phyloP scores from a whole-genome alignment of 1,284 basidiomycete species.

The Malassezia caprae region DNA sequence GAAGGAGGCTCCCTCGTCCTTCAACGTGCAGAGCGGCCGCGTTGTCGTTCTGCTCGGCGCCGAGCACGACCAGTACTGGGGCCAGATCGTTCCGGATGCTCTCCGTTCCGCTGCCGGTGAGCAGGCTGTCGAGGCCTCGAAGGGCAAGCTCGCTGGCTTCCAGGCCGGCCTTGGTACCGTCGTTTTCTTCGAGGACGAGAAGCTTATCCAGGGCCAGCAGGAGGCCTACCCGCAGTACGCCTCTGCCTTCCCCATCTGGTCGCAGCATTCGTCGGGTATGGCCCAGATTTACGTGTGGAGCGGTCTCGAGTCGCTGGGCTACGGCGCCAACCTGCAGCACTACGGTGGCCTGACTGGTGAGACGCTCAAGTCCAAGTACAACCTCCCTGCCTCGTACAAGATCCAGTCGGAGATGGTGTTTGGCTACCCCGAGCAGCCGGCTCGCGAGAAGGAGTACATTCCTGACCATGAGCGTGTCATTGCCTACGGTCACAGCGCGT shows the following conservation, averaged over 20 bases:
- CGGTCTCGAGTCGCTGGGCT: constrained; percentile 50
- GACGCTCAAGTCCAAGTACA: constrained; percentile 41
- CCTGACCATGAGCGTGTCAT: constrained; percentile 49
- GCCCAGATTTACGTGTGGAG: constrained; percentile 52
- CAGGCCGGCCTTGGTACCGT: constrained; percentile 51
- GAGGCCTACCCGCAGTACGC: constrained; percentile 49
- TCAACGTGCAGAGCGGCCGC: constrained; percentile 52
- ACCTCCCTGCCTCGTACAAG: constrained; percentile 49
- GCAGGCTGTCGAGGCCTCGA: constrained; percentile 18
- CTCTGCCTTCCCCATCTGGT: constrained; percentile 46
- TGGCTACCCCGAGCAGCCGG: constrained; percentile 46
- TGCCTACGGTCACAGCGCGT: constrained; percentile 15
- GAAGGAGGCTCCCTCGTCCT: constrained; percentile 50
- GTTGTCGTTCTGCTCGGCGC: constrained; percentile 50
- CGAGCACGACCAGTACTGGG: constrained; percentile 51
- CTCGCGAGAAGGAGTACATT: constrained; percentile 48
- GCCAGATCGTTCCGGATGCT: constrained; percentile 38
- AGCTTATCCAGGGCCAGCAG: constrained; percentile 33
- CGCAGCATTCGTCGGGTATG: constrained; percentile 36
- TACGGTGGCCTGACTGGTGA: constrained; percentile 28
- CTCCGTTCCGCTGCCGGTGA: constrained; percentile 32
- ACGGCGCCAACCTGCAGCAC: constrained; percentile 51
- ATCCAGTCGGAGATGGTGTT: constrained; percentile 51
- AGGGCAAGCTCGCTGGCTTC: constrained; percentile 47
- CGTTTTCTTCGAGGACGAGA: constrained; percentile 48